Conservation (phyloP, 805 yeast genomes). For the Myxozyma neglecta region DNA sequence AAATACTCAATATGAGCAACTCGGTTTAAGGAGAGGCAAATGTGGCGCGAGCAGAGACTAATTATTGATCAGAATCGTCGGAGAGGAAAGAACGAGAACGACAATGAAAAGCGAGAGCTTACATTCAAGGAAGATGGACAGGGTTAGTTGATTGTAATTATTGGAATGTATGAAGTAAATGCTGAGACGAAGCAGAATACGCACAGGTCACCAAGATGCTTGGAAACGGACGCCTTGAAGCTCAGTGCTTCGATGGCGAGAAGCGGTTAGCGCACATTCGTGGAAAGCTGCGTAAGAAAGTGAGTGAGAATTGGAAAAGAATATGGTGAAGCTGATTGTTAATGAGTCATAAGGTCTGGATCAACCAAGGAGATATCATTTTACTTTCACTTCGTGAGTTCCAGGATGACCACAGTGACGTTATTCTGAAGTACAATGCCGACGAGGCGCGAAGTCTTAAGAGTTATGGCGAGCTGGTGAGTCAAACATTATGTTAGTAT, state of each 20-base stretch:
- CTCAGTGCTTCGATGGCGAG: slow-evolving; percentile 89
- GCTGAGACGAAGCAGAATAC: slow-evolving; percentile 55
- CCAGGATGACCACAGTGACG: slow-evolving; percentile 98
- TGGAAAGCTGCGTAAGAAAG: slow-evolving; percentile 98
- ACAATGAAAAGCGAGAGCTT: slow-evolving; percentile 90
- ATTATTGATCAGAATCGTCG: slow-evolving; percentile 62
- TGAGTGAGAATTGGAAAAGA: slow-evolving; percentile 36
- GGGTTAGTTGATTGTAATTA: slow-evolving; percentile 32
- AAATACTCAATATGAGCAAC: no score
- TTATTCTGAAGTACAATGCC: slow-evolving; percentile 91
- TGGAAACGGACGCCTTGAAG: slow-evolving; percentile 97
- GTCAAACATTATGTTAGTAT: not conserved
- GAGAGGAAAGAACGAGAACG: slow-evolving; percentile 96
- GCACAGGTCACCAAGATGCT: slow-evolving; percentile 98
- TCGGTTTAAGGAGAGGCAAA: no score
- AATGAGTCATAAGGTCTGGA: slow-evolving; percentile 55
- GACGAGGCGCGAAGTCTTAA: slow-evolving; percentile 98
- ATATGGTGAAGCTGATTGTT: not conserved
- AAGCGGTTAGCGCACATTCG: slow-evolving; percentile 97
- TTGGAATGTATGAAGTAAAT: not conserved
- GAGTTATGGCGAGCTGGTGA: slow-evolving; percentile 79
- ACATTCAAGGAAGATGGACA: slow-evolving; percentile 92
- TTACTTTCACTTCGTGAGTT: slow-evolving; percentile 95
- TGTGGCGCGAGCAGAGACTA: not conserved
- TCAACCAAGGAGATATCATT: slow-evolving; percentile 97